These are phyloP conservation scores for Haplosporangium gracile DNA, from an alignment of 192 early-diverging fungal species.

Conservation along the genomic window DNA sequence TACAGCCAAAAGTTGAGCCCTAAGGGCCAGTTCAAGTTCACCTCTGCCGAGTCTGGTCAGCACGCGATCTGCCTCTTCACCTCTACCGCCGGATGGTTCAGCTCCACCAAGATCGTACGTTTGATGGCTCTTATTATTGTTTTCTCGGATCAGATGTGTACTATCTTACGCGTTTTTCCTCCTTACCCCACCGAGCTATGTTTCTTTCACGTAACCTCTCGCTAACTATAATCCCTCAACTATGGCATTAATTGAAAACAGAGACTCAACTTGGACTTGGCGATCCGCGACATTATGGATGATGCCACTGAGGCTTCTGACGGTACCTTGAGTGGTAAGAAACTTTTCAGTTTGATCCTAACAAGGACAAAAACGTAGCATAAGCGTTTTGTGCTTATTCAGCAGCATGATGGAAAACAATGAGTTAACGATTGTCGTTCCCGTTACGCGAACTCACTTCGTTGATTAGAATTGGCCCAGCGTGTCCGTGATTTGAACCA, in stretches of 20 bases:
- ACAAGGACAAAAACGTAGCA: background rate
- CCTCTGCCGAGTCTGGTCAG: conserved; percentile 88
- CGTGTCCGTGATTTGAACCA: conserved; percentile 87
- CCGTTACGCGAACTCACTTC: background rate
- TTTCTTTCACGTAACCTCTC: background rate
- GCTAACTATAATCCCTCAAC: background rate
- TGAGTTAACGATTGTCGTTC: no score
- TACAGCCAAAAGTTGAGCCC: conserved; percentile 81
- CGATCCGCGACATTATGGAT: conserved; percentile 40
- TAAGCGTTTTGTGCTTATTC: no score
- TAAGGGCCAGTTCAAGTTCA: conserved; percentile 92
- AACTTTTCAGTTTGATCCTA: background rate
- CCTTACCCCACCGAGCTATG: background rate
- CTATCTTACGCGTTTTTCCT: background rate
- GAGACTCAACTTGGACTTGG: conserved; percentile 50
- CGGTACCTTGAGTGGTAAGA: conserved; percentile 32
- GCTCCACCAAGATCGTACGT: conserved; percentile 73
- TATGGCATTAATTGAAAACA: background rate
- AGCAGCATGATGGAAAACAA: background rate
- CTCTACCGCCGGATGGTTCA: conserved; percentile 78
- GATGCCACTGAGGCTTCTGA: conserved; percentile 29
- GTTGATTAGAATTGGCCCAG: conserved; percentile 70
- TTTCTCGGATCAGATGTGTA: background rate
- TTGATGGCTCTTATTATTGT: background rate
- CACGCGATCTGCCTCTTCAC: conserved; percentile 92